Evolutionary conservation across 768 basidiomycete species (phyloP), one percentile per base, ranked within the genome.

Genomic region (Amanita molliuscula): DNA sequence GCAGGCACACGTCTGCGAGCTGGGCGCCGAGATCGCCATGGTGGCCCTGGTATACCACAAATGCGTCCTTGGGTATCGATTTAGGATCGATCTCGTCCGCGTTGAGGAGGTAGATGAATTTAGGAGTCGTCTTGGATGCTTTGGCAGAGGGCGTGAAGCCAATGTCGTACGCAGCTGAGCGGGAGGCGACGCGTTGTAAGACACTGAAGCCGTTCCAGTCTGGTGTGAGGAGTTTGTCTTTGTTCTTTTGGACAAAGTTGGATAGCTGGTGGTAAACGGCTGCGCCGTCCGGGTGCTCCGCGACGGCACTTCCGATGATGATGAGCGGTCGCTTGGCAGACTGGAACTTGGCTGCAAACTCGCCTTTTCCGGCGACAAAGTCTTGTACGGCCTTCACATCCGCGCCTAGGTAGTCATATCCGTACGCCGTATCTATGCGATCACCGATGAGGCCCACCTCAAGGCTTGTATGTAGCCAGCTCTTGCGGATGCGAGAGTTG

Each of bases 21-120:
- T 92, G 89, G 2, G 96, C 96, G 31, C 96, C 95, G 48, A 90
- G 73, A 64, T 99, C 96, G 58, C 96, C 96, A 62, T 99, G 96
- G 65, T 97, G 94, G 31, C 96, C 96, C 61, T 98, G 96, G 66
- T 99, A 99, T 11, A 99, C 95, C 41, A 98, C 94, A 60, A 98
- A 98, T 3, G 95, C 92, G 58, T 91, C 79, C 50, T 78, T 71
- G 26, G 96, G 94, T 52, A 99, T 94, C 3, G 85, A 79, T 44
- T 80, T 77, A 35, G 91, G 86, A 63, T 93, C 81, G 48, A 98
- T 67, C 60, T 97, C 94, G 60, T 99, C 96, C 6, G 96, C 93
- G 64, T 94, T 94, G 51, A 99, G 78, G 45, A 99, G 83, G 70
- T 96, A 97, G 56, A 99, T 70, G 69, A 98, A 98, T 68, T 97